These are phyloP conservation scores for Polyporus arcularius DNA, from an alignment of 768 basidiomycete genomes.

Conservation along the genomic window DNA sequence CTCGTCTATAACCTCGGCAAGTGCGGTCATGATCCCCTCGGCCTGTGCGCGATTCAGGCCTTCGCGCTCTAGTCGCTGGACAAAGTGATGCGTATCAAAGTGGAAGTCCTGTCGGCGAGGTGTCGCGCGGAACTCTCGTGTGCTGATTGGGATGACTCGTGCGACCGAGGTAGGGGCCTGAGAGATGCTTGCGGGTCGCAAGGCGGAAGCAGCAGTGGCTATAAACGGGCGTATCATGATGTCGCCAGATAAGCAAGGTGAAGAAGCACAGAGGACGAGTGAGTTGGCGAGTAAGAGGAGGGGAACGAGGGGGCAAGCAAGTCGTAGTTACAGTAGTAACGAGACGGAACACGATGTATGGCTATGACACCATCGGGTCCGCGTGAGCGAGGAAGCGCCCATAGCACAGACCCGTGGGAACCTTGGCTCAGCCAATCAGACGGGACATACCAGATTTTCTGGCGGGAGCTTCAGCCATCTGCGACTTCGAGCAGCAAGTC, in stretches of 20 bases:
- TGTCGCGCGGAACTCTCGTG: slow-evolving; percentile 33
- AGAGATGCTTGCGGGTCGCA: background rate
- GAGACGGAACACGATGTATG: background rate
- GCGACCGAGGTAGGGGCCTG: background rate
- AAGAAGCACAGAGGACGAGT: background rate
- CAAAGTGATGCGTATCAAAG: slow-evolving; percentile 96
- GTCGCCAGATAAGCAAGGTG: background rate
- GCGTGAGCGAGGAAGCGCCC: slow-evolving; percentile 1
- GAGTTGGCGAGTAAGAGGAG: background rate
- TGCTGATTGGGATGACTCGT: background rate
- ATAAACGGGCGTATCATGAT: slow-evolving; percentile 7
- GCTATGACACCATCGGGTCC: slow-evolving; percentile 1
- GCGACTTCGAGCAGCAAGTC: background rate
- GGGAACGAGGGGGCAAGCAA: background rate
- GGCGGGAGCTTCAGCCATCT: background rate
- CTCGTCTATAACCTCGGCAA: slow-evolving; percentile 97
- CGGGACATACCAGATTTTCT: slow-evolving; percentile 21
- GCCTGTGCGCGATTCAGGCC: slow-evolving; percentile 90
- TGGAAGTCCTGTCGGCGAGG: slow-evolving; percentile 55
- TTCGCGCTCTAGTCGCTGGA: slow-evolving; percentile 85
- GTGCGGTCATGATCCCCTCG: slow-evolving; percentile 95
- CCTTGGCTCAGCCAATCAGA: slow-evolving; percentile 15
- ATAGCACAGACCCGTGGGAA: slow-evolving; percentile 8
- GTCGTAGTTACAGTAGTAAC: background rate
- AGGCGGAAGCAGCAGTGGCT: background rate